Percentiles rank a stretch among this genome's conserved stretches.
Evolutionary conservation across 179 eudicot species (phyloP).

Genomic region (Dionaea muscipula): DNA sequence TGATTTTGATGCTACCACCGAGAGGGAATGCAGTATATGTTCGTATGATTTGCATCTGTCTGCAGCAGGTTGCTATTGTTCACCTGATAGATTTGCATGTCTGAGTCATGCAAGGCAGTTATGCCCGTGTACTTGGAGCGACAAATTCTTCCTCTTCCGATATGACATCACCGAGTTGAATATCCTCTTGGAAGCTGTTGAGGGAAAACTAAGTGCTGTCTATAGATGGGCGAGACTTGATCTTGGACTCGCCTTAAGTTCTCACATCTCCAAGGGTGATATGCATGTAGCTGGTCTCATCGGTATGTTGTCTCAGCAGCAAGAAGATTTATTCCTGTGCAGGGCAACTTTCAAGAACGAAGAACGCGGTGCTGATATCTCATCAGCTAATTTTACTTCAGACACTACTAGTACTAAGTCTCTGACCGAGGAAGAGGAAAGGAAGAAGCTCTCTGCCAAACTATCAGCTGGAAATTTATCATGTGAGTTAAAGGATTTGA

Average conservation of each 20-base stretch:
- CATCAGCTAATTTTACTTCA: constrained; percentile 21
- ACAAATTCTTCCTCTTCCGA: constrained; percentile 39
- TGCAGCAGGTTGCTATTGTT: constrained; percentile 57
- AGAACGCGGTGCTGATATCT: constrained; percentile 15
- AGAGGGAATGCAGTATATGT: constrained; percentile 91
- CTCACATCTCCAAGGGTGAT: constrained; percentile 48
- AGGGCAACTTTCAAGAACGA: constrained; percentile 23
- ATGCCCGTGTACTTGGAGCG: constrained; percentile 57
- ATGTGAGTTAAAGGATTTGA: constrained; percentile 20
- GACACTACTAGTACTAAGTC: constrained; percentile 16
- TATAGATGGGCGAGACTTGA: constrained; percentile 38
- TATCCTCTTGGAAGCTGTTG: constrained; percentile 49
- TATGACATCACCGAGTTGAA: constrained; percentile 40
- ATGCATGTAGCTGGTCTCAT: constrained; percentile 18
- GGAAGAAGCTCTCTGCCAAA: too few relatives aligned
- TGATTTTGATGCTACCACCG: constrained; percentile 63
- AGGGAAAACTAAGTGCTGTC: constrained; percentile 49
- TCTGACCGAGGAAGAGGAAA: constrained; percentile 18
- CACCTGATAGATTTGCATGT: constrained; percentile 46
- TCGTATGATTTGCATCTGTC: constrained; percentile 59
- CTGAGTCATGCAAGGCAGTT: constrained; percentile 50
- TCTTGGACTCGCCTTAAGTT: constrained; percentile 51
- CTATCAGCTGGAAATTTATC: constrained; percentile 17
- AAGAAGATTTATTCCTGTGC: constrained; percentile 17
- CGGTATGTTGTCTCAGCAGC: constrained; percentile 21